Conservation (phyloP, 345 rosid genomes). For the Euphorbia pulcherrima region DNA sequence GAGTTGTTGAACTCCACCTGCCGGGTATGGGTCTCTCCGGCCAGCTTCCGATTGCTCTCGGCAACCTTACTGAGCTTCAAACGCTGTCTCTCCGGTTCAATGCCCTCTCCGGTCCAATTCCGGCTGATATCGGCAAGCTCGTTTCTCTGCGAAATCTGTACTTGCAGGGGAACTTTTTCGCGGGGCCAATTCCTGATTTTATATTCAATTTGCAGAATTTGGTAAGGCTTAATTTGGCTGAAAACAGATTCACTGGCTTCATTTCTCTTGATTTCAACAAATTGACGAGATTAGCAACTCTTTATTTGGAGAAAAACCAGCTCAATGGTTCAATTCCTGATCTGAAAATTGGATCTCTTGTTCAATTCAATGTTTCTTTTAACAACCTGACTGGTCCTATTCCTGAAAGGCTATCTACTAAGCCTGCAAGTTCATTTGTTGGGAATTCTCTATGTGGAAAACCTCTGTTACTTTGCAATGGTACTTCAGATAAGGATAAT, state of each 20-base stretch:
- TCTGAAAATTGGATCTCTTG: constrained; percentile 22
- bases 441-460: constrained; percentile 42
- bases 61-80: constrained; percentile 60
- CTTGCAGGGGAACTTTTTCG: constrained; percentile 66
- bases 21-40: constrained; percentile 79
- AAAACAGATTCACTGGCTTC: constrained; percentile 35
- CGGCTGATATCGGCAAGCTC: constrained; percentile 64
- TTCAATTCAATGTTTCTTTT: constrained; percentile 41
- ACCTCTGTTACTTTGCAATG: constrained; percentile 37
- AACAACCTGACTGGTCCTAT: constrained; percentile 36
- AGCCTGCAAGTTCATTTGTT: constrained; percentile 21
- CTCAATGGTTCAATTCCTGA: constrained; percentile 40
- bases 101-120: constrained; percentile 62
- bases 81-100: constrained; percentile 68
- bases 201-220: constrained; percentile 33
- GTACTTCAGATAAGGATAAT: constrained; percentile 1
- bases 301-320: constrained; percentile 33
- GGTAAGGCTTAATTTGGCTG: constrained; percentile 31
- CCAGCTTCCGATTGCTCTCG: constrained; percentile 58
- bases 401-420: constrained; percentile 27
- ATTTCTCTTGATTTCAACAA: constrained; percentile 30
- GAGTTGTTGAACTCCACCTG: constrained; percentile 54
- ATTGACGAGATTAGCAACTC: constrained; percentile 33
- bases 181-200: constrained; percentile 62
- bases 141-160: constrained; percentile 57